Evolutionary conservation across 345 rosid genomes (phyloP), one percentile per base, ranked within the genome.

Genomic region (Linum trigynum): DNA sequence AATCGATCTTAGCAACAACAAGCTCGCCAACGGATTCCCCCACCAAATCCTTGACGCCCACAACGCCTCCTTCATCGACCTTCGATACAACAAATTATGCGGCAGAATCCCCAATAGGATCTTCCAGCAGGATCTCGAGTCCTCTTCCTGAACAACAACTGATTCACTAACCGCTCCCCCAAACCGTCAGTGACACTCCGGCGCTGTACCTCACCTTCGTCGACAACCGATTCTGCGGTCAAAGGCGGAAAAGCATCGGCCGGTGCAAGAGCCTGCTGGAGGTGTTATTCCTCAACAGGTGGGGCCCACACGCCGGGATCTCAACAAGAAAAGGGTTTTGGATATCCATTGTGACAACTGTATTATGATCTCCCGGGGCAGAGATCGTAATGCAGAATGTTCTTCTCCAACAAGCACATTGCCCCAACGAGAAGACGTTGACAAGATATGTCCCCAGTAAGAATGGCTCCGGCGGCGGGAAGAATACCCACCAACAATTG

Each of bases 71-170:
- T 79, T 75, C 72, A 38, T 82, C 56, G 86, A 82, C 32, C 69
- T 82, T 40, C 78, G 86, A 3, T 82, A 51, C 67, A 82, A 23
- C 32, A 23, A 23, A 23, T 23, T 23, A 23, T 1, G 32, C 32
- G n/a, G n/a, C n/a, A n/a, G n/a, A n/a, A n/a, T n/a, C n/a, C n/a
- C n/a, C n/a, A 41, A 41, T 7, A 11, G 12, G 53, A 48, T 48
- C 39, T 83, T 83, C 62, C 45, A 11, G n/a, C 67, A 57, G 68
- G 2, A 42, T 14, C 73, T 83, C 15, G 74, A 74, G 69, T 42
- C 3, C 76, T 83, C 16, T 78, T 78, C 67, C 69, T 83, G 55
- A 83, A 80, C 75, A 72, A 80, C 78, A 83, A 83, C 65, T 61
- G 66, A 7, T 83, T 83, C 73, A 57, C 38, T 77, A 57, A 38